Percentiles rank a stretch among this genome's conserved stretches.
These are phyloP conservation scores for Glycine tomentella DNA, from an alignment of 306 rosid species.

Conservation along the genomic window DNA sequence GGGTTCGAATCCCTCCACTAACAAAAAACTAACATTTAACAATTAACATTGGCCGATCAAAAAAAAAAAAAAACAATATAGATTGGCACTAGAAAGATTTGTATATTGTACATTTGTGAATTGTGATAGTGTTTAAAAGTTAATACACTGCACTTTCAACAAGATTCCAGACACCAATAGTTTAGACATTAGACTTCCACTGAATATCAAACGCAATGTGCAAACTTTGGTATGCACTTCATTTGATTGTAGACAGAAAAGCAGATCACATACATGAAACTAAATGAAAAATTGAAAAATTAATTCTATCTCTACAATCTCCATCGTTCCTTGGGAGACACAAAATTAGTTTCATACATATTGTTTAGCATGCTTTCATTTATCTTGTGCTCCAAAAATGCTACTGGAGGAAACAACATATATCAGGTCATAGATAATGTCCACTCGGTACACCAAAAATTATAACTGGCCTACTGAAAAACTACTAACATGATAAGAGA, in stretches of 20 bases:
- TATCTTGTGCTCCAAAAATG: neutral
- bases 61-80: too few relatives aligned
- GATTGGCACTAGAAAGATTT: conserved; percentile 10
- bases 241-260: neutral
- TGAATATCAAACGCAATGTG: conserved; percentile 3
- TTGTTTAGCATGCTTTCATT: conserved; percentile 4
- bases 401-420: neutral
- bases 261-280: neutral
- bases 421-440: neutral
- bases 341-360: conserved; percentile 9
- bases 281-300: neutral
- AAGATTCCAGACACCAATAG: neutral
- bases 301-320: conserved; percentile 1
- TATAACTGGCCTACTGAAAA: conserved; percentile 11
- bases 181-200: neutral
- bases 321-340: neutral
- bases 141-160: neutral
- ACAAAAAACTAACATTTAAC: too few relatives aligned
- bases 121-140: neutral
- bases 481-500: conserved; percentile 10
- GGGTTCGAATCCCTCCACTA: too few relatives aligned
- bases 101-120: conserved; percentile 8
- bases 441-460: conserved; percentile 2
- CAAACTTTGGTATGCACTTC: neutral
- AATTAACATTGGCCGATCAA: too few relatives aligned